Evolutionary conservation across 1,139 yeast species (phyloP).

Genomic region (Taphrina sp.): DNA sequence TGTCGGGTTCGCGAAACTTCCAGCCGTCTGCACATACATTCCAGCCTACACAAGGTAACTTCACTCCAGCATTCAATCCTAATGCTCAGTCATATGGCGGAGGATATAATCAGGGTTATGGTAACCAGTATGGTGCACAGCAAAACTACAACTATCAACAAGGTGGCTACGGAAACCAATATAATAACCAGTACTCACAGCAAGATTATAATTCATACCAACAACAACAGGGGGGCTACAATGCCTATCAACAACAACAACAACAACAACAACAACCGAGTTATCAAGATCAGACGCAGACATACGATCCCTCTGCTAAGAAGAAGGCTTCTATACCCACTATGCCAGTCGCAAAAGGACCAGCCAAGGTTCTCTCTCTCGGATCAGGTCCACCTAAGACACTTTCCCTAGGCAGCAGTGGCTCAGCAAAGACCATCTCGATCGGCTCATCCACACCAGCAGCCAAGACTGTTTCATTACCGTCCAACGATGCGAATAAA

Average conservation of each 20-base stretch:
- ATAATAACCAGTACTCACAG: constrained; percentile 40
- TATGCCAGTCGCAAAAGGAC: constrained; percentile 32
- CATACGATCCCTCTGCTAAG: constrained; percentile 25
- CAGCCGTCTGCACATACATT: constrained; percentile 27
- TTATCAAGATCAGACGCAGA: constrained; percentile 26
- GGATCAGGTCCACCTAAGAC: constrained; percentile 30
- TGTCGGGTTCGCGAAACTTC: constrained; percentile 26
- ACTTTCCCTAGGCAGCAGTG: constrained; percentile 16
- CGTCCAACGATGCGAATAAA: constrained; percentile 7
- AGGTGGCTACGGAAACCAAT: constrained; percentile 44
- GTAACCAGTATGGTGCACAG: constrained; percentile 27
- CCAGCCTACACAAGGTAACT: constrained; percentile 29
- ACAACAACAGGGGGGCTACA: constrained; percentile 52
- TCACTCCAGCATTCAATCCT: constrained; percentile 32
- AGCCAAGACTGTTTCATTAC: constrained; percentile 26
- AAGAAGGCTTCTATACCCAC: constrained; percentile 5
- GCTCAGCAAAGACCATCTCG: constrained; percentile 31
- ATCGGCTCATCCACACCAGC: constrained; percentile 8
- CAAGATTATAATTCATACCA: constrained; percentile 40
- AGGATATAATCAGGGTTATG: constrained; percentile 19
- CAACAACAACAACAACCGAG: constrained; percentile 42
- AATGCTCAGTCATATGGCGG: constrained; percentile 17
- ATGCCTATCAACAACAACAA: constrained; percentile 55
- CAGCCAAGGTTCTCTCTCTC: constrained; percentile 32
- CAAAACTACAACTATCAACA: constrained; percentile 43